Evolutionary conservation across 805 yeast genomes (phyloP), one percentile per base, ranked within the genome.

Genomic region (Candida orba): DNA sequence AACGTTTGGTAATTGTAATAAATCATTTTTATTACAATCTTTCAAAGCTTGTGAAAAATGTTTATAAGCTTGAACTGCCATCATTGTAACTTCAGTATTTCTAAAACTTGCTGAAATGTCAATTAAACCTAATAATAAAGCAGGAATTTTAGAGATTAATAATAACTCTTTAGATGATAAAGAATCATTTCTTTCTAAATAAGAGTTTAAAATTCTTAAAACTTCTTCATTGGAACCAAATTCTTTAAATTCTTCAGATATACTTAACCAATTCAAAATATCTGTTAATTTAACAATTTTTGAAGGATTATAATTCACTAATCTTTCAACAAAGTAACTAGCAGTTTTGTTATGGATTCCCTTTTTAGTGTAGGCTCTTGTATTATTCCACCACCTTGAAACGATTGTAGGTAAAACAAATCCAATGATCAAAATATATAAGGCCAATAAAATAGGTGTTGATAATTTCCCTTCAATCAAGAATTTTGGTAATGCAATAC

Each of bases 401-500:
- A 95, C 98, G 38, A 84, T 63, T 42, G 70, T 69, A 3, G 99
- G 99, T 44, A 93, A 72, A 6, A 86, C 68, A 4, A 84, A 69
- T 18, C 95, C 96, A 53, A 93, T 79, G 36, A 87, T 62, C 8
- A 76, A 50, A 40, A 88, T 77, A 62, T 93, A 93, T 5, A 73
- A 52, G 14, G 82, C 73, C 24, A 84, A 66, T 47, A 88, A 68
- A 20, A 83, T 54, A 4, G 82, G 75, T 5, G 95, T 81, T 20
- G 81, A 80, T 23, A 39, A 37, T 45, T 79, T 73, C 36, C 95
- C 89, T 51, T 88, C 96, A 27, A 95, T 85, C 48, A 93, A 72
- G 65, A 86, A 88, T 60, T 84, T 81, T 29, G 99, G 99, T 52
- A 93, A 67, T 0, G 98, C 99, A 63, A 93, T 89, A 49, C 99